Evolutionary conservation across 192 early-diverging fungal species (phyloP).

Genomic region (Rhizoclosmatium globosum): DNA sequence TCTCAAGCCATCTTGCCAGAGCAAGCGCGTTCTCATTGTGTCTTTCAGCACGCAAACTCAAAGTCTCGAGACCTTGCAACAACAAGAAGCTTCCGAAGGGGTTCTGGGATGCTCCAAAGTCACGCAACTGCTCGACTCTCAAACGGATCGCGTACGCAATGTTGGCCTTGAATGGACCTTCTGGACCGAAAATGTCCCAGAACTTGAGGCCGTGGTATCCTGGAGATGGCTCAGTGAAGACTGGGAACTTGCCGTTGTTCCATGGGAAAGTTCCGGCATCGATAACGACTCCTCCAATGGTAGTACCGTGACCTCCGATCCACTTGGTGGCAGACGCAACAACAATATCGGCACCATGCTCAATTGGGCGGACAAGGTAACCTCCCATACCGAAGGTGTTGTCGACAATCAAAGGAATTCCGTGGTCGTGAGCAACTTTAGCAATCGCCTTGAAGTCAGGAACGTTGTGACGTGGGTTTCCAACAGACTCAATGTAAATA

Average conservation of each 20-base stretch:
- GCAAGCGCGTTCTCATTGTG: slow-evolving; percentile 81
- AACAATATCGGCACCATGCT: slow-evolving; percentile 96
- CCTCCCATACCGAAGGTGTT: slow-evolving; percentile 96
- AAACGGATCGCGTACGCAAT: slow-evolving; percentile 79
- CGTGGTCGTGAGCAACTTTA: slow-evolving; percentile 79
- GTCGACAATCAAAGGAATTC: slow-evolving; percentile 92
- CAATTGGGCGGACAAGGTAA: slow-evolving; percentile 77
- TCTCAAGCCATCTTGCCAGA: slow-evolving; percentile 81
- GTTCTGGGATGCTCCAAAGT: slow-evolving; percentile 84
- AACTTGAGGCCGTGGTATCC: slow-evolving; percentile 89
- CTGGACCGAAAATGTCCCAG: slow-evolving; percentile 86
- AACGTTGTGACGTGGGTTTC: slow-evolving; percentile 90
- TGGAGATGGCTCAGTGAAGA: slow-evolving; percentile 83
- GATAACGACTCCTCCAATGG: slow-evolving; percentile 89
- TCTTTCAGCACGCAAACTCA: slow-evolving; percentile 88
- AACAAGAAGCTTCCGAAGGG: slow-evolving; percentile 91
- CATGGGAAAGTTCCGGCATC: slow-evolving; percentile 89
- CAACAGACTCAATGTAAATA: slow-evolving; percentile 90
- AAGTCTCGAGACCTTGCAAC: slow-evolving; percentile 89
- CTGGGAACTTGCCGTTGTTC: slow-evolving; percentile 89
- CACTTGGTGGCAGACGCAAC: slow-evolving; percentile 95
- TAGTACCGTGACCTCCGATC: slow-evolving; percentile 88
- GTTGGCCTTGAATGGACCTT: slow-evolving; percentile 67
- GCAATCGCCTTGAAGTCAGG: slow-evolving; percentile 88
- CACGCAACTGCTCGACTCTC: slow-evolving; percentile 85